phyloP scores from a whole-genome alignment of 2,329 filamentous ascomycete species.

The Macrophomina tecta region DNA sequence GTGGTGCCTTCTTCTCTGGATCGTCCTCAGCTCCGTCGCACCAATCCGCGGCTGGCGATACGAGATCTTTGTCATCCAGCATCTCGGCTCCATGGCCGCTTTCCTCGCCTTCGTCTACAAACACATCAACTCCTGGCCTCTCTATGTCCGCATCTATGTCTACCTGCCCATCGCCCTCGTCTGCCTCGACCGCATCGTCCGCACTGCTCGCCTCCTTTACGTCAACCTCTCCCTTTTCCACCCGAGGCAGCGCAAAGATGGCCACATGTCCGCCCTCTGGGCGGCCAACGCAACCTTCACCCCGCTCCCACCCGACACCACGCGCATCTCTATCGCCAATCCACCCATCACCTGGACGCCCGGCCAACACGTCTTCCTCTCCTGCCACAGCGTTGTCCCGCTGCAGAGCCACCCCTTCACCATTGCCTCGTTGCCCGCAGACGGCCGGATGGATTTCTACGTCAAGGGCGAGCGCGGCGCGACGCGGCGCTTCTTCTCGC shows the following conservation, averaged over 20 bases:
- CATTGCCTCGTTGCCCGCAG: slow-evolving; percentile 62
- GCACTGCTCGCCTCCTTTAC: slow-evolving; percentile 46
- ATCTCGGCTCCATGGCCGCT: slow-evolving; percentile 65
- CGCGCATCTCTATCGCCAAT: slow-evolving; percentile 61
- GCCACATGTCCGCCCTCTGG: slow-evolving; percentile 40
- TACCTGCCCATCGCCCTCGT: slow-evolving; percentile 71
- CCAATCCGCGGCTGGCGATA: slow-evolving; percentile 71
- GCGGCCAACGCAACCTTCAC: slow-evolving; percentile 48
- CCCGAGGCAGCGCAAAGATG: slow-evolving; percentile 39
- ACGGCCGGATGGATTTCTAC: slow-evolving; percentile 62
- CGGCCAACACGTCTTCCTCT: slow-evolving; percentile 68
- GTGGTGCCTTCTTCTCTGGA: slow-evolving; percentile 71
- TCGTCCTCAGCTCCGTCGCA: slow-evolving; percentile 65
- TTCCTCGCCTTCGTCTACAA: slow-evolving; percentile 69
- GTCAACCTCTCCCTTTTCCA: slow-evolving; percentile 50
- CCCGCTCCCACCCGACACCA: slow-evolving; percentile 60
- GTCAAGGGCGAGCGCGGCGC: slow-evolving; percentile 61
- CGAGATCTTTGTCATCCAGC: slow-evolving; percentile 73
- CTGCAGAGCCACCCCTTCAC: slow-evolving; percentile 71
- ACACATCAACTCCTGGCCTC: slow-evolving; percentile 60
- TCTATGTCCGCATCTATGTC: slow-evolving; percentile 64
- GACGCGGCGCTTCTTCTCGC: slow-evolving; percentile 57
- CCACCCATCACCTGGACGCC: slow-evolving; percentile 64
- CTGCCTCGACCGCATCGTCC: slow-evolving; percentile 66
- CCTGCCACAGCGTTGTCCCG: slow-evolving; percentile 61